Percentiles rank a stretch among this genome's conserved stretches.
Conservation (phyloP, 257 asterid genomes). For the Lantana camara region DNA sequence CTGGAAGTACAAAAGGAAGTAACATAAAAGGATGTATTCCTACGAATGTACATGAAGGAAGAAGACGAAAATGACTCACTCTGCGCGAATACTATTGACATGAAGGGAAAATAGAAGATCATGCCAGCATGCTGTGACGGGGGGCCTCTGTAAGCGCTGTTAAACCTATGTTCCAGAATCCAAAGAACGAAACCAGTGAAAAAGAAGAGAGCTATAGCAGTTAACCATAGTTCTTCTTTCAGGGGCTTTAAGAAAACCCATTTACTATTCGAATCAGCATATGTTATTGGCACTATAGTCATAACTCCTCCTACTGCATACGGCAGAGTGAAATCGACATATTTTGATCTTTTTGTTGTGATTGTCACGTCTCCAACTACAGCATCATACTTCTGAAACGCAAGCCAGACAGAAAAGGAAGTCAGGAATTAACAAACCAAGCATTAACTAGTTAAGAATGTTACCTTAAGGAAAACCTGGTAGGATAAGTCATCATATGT, state of each 20-base stretch:
- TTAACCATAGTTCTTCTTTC: conserved; percentile 37
- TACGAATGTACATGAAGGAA: not conserved
- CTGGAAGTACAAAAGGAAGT: conserved; percentile 19
- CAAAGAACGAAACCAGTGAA: conserved; percentile 42
- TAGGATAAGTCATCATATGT: too few species aligned
- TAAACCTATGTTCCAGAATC: conserved; percentile 49
- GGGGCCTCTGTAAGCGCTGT: conserved; percentile 44
- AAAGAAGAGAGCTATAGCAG: conserved; percentile 34
- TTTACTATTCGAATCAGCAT: conserved; percentile 13
- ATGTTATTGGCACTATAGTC: conserved; percentile 23
- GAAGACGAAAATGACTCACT: conserved; percentile 27
- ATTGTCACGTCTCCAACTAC: too few species aligned
- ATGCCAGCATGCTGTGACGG: conserved; percentile 42
- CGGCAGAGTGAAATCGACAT: conserved; percentile 49
- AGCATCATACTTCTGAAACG: conserved; percentile 36
- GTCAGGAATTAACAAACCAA: not conserved
- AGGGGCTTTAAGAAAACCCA: conserved; percentile 48
- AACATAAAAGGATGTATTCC: not conserved
- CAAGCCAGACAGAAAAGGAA: not conserved
- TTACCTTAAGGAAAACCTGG: too few species aligned
- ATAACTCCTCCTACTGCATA: conserved; percentile 42
- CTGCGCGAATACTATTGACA: conserved; percentile 39
- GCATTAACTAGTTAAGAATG: conserved; percentile 20
- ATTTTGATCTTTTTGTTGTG: conserved; percentile 35
- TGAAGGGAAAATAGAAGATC: conserved; percentile 49